Conservation (phyloP, 257 asterid species). For the Scutellaria galericulata region DNA sequence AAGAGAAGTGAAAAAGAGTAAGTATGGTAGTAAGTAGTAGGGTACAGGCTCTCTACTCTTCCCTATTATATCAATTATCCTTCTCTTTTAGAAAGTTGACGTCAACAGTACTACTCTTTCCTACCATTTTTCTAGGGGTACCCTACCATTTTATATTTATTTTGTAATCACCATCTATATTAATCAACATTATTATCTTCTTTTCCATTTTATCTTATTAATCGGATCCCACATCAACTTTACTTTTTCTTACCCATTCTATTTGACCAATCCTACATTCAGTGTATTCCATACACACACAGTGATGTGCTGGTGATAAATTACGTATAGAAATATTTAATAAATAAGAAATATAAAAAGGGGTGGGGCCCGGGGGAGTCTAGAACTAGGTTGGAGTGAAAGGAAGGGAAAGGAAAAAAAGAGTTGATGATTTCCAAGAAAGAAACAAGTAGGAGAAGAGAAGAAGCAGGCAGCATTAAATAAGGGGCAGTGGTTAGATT, state of each 20-base stretch:
- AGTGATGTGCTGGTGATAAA: too few species aligned
- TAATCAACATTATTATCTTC: too few species aligned
- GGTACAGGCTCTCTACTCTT: background rate
- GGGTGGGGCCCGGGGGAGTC: background rate
- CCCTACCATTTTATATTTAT: background rate
- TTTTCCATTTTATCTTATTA: too few species aligned
- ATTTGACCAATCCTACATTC: too few species aligned
- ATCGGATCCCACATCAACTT: too few species aligned
- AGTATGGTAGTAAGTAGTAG: background rate
- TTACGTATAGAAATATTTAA: too few species aligned
- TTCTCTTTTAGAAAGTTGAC: slow-evolving; percentile 34
- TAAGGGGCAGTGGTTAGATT: slow-evolving; percentile 39
- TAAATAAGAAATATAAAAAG: too few species aligned
- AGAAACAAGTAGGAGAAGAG: background rate
- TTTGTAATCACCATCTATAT: too few species aligned
- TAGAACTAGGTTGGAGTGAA: slow-evolving; percentile 19
- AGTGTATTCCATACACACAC: too few species aligned
- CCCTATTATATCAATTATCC: slow-evolving; percentile 23
- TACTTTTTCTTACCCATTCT: too few species aligned
- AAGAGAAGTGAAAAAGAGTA: background rate
- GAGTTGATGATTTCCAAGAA: slow-evolving; percentile 48
- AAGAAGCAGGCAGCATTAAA: slow-evolving; percentile 21
- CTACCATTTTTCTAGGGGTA: slow-evolving; percentile 27
- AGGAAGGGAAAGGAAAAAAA: background rate
- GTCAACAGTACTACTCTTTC: slow-evolving; percentile 42